Base-by-base conservation (phyloP, 176 grass and related monocot genomes). In the Carex myosuroides region DNA sequence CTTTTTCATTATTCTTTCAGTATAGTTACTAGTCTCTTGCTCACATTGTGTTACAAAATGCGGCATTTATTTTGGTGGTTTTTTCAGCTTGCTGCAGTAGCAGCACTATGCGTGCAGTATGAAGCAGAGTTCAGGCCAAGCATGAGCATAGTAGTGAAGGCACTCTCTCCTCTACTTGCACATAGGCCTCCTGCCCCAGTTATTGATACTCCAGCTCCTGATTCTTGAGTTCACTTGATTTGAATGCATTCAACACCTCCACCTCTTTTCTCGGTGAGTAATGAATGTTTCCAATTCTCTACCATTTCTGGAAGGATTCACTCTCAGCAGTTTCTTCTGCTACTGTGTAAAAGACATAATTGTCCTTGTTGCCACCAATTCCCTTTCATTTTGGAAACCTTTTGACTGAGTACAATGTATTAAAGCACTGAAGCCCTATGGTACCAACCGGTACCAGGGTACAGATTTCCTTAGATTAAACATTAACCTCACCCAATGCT, bases 81-180 rank as follows among this genome's bases (percentile, higher is more conserved):
- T 61, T 79, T 87, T 78, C 84, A 97, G 94, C 89, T 97, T 33
- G 94, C 94, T 11, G 91, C 94, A 0, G 89, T 97, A 37, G 91
- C 91, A 1, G 94, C 94, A 66, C 87, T 97, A 16, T 97, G 94
- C 14, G 89, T 93, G 79, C 94, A 97, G 41, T 97, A 91, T 32
- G 94, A 97, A 74, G 81, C 88, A 58, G 94, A 97, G 82, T 93
- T 91, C 42, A 97, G 94, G 82, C 94, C 94, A 78, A 97, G 88
- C 71, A 97, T 97, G 94, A 97, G 91, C 84, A 97, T 97, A 33
- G 89, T 97, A 13, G 91, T 97, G 35, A 93, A 97, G 86, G 94
- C 91, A 5, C 91, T 97, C 58, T 93, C 88, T 17, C 91, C 94
- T 16, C 91, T 97, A 83, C 84, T 97, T 60, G 83, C 85, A 53